Conservation (phyloP, 306 rosid genomes). For the Phaseolus lunatus region DNA sequence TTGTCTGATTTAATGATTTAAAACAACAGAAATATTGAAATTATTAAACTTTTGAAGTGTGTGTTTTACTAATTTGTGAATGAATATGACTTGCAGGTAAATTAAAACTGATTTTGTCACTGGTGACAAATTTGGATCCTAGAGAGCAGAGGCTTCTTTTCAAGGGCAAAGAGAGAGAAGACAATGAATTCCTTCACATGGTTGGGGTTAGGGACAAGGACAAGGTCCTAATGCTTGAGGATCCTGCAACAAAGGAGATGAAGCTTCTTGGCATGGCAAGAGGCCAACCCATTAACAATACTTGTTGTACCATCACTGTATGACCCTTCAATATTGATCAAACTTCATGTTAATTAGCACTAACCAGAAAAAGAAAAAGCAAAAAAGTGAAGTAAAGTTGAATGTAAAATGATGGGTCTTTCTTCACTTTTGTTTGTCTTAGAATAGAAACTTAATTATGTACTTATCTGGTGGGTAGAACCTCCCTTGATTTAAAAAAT, state of each 20-base stretch:
- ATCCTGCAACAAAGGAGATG: constrained; percentile 86
- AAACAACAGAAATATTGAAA: not conserved
- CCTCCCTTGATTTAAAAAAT: constrained; percentile 30
- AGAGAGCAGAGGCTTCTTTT: constrained; percentile 83
- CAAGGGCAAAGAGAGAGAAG: constrained; percentile 94
- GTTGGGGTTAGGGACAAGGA: constrained; percentile 92
- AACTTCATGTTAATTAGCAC: constrained; percentile 44
- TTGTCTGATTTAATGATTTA: too few relatives aligned
- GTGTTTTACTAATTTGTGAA: constrained; percentile 33
- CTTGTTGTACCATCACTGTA: constrained; percentile 61
- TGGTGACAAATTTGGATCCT: constrained; percentile 77
- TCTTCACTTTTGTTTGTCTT: constrained; percentile 46
- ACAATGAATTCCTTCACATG: constrained; percentile 86
- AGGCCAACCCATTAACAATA: constrained; percentile 47
- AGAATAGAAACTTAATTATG: constrained; percentile 45
- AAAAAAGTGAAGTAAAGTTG: constrained; percentile 24
- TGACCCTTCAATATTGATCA: not conserved
- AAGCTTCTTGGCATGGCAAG: constrained; percentile 66
- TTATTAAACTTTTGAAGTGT: too few relatives aligned
- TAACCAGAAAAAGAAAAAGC: constrained; percentile 35
- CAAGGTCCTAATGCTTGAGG: constrained; percentile 83
- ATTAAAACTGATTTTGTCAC: constrained; percentile 75
- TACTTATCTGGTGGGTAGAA: constrained; percentile 39
- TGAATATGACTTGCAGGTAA: constrained; percentile 60
- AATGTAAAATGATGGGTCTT: constrained; percentile 41